Evolutionary conservation across 108 stramenopile species (phyloP), one percentile per base, ranked within the genome.

Genomic region (Poteriospumella lacustris): DNA sequence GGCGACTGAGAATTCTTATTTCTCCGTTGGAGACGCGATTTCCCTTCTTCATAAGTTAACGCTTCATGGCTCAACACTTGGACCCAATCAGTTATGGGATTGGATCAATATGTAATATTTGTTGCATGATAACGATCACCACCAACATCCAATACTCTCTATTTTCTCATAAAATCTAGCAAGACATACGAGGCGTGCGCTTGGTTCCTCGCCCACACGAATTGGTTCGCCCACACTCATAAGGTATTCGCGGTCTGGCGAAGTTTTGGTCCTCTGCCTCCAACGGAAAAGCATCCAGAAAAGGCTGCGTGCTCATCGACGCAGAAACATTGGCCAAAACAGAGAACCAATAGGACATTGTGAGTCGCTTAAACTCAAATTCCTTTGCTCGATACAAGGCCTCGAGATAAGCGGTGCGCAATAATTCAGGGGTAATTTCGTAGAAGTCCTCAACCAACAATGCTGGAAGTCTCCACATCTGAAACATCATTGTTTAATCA

Each of bases 131-230:
- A 52, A 52, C 47, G 47, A 52, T 52, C 47, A 52, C 47, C 47
- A 52, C 47, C 47, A 52, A 52, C 47, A 52, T 52, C 47, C 47
- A 52, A 52, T 52, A 52, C 47, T 52, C 47, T 52, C 47, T 52
- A 64, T 64, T 31, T 64, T 31, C 15, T 64, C 15, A 64, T 64
- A 64, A 64, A 31, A 64, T 31, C 31, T 64, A 64, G 31, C 70
- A 73, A 42, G 43, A 73, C 31, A 29, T 73, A 39, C 41, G 36
- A 29, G 70, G 70, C 41, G 41, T 73, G 40, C 70, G 36, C 41
- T 73, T 73, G n/a, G 70, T 73, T 73, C 70, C 70, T 73, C 41
- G 12, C n/a, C 70, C 70, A 73, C 70, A 73, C 41, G 12, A 26
- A 73, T 52, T 44, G 15, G 70, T 42, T 44, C 12, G 41, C 31